Evolutionary conservation across 371 early-diverging fungal genomes (phyloP).

Genomic region (Umbelopsis sp.): DNA sequence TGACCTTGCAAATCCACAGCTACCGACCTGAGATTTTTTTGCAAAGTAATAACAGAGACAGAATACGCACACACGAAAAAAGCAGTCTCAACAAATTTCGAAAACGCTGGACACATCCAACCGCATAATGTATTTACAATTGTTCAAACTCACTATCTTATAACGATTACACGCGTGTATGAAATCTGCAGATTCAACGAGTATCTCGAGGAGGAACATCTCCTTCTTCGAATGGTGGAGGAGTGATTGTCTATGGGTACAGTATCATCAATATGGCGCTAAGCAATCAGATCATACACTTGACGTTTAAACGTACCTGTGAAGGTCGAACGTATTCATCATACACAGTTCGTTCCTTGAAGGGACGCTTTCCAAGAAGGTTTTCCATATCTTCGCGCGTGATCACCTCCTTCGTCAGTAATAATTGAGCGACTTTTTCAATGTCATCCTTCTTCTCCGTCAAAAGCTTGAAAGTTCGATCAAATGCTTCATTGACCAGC

Average conservation of each 20-base stretch:
- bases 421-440: constrained; percentile 89
- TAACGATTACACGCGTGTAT: background rate
- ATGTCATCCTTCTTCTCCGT: constrained; percentile 83
- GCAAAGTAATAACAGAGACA: background rate
- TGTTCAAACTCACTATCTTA: background rate
- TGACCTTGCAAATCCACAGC: background rate
- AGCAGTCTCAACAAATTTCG: background rate
- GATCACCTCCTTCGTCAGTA: constrained; percentile 96
- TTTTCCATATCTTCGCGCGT: constrained; percentile 94
- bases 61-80: background rate
- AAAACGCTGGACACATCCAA: background rate
- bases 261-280: no score
- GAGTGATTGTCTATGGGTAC: background rate
- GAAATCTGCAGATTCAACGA: background rate
- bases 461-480: constrained; percentile 78
- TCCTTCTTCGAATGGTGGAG: constrained; percentile 4
- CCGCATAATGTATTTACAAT: background rate
- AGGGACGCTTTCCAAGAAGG: constrained; percentile 88
- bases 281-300: no score
- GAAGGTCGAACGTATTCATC: constrained; percentile 62
- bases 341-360: constrained; percentile 76
- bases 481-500: constrained; percentile 83
- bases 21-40: background rate
- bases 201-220: background rate
- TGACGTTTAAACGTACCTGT: constrained; percentile 25